Evolutionary conservation across 805 yeast genomes (phyloP), one percentile per base, ranked within the genome.

Genomic region (Candida maris): DNA sequence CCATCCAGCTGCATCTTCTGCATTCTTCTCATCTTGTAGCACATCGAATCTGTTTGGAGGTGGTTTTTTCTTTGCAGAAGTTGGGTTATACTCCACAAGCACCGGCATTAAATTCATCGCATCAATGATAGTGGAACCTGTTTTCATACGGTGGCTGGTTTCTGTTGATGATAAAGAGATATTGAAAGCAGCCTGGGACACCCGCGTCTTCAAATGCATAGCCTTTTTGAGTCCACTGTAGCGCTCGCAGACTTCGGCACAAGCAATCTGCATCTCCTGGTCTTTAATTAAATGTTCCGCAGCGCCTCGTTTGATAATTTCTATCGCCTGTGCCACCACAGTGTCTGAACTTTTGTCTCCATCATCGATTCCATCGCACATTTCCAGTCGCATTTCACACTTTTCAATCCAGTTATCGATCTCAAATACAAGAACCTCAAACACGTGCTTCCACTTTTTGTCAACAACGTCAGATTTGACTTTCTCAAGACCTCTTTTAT

Each of bases 381-480:
- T 6, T 16, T 3, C 30, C 8, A 23, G 10, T 27, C 14, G 32
- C 31, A 20, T 53, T 30, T 59, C 60, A 3, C 56, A 36, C 30
- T 52, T 58, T 7, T 45, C 41, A 19, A 57, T 46, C 20, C 57
- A 40, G 26, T 42, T 56, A 1, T 54, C 48, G 4, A 70, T 51
- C 42, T 76, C 76, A 3, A 61, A 53, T 29, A 75, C 61, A 35
- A 79, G 51, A 39, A 64, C 70, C 19, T 59, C 59, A 42, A 79
- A 77, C 2, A 79, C 61, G 17, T 68, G 68, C 43, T 64, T 59
- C 85, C 86, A 81, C 50, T 77, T 67, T 19, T 61, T 52, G 40
- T 77, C 80, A 4, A 81, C 64, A 19, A 72, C 45, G 27, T 73
- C 75, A 4, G 39, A 42, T 46, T 71, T 71, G 41, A 80, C 57